phyloP scores from a whole-genome alignment of 2,329 filamentous ascomycete species.

The Aspergillus fijiensis region DNA sequence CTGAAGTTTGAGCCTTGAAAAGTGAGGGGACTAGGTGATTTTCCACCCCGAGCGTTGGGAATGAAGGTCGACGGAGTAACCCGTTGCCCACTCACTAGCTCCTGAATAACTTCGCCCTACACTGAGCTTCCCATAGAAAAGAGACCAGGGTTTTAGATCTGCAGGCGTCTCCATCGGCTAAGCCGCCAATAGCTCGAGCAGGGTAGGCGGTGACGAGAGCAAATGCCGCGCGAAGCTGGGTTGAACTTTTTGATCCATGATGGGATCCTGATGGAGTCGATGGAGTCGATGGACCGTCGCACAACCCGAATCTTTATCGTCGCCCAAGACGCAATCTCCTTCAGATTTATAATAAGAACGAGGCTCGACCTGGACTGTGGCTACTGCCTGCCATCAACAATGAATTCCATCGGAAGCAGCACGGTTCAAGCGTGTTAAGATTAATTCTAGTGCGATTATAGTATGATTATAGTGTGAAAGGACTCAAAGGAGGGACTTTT shows the following conservation, averaged over 20 bases:
- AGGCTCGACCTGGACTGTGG: constrained; percentile 1
- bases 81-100: background rate
- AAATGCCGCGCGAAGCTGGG: background rate
- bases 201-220: background rate
- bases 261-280: background rate
- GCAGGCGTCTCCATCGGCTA: constrained; percentile 5
- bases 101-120: background rate
- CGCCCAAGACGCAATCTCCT: background rate
- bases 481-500: too few species aligned
- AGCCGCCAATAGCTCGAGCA: background rate
- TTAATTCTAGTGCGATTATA: constrained; percentile 1
- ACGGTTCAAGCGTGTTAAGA: constrained; percentile 1
- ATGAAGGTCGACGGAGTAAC: background rate
- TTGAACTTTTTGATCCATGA: too few species aligned
- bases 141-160: background rate
- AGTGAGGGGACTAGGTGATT: background rate
- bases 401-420: constrained; percentile 1
- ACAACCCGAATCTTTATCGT: background rate
- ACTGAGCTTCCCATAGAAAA: too few species aligned
- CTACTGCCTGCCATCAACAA: too few species aligned
- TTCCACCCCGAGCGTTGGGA: background rate
- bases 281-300: background rate
- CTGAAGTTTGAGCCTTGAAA: background rate
- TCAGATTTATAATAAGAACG: constrained; percentile 4
- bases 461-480: too few species aligned